Evolutionary conservation across 2,329 filamentous ascomycete genomes (phyloP), one percentile per base, ranked within the genome.

Genomic region (Septoria petroselini): DNA sequence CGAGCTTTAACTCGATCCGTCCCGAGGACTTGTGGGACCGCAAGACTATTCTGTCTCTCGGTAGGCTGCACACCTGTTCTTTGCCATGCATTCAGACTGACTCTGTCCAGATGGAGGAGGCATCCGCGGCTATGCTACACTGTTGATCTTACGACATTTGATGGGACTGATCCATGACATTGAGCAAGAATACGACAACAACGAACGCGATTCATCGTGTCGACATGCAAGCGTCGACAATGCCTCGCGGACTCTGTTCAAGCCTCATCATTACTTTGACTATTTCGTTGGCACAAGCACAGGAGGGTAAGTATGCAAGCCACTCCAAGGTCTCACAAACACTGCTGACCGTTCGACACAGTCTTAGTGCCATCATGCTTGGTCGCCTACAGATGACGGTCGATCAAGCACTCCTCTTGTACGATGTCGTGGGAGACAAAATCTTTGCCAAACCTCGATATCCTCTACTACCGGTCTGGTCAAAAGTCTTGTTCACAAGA

Each of bases 241-340:
- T 12, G 27, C 7, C 15, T 7, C 6, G 6, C 9, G 33, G 15
- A 15, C 14, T 15, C 9, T 14, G n/a, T 58, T 47, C 34, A 50
- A 48, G 39, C 57, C 58, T n/a, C 52, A 54, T 39, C 59, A 61
- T 29, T 61, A 60, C 34, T 53, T 61, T 8, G 59, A 61, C 31
- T 61, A 60, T 40, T 43, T 55, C n/a, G 48, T 44, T 1, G 59
- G 59, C 1, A 60, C 59, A 1, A 58, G 55, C 19, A 60, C 57
- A 1, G 58, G 58, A 14, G 59, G 56, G 42, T 50, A 18, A 34
- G 51, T 12, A 8, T 4, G 8, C 7, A 18, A 21, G 14, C 23
- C 34, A 15, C 39, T 31, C 2, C 12, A 18, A 19, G 9, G n/a
- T 21, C 12, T 7, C 6, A 31, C 35, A n/a, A 9, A 35, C 12